A percentile compares a stretch with the other conserved stretches of the same genome.
These are phyloP conservation scores for Penicillium roqueforti DNA, from an alignment of 495 filamentous ascomycete genomes.

Conservation along the genomic window DNA sequence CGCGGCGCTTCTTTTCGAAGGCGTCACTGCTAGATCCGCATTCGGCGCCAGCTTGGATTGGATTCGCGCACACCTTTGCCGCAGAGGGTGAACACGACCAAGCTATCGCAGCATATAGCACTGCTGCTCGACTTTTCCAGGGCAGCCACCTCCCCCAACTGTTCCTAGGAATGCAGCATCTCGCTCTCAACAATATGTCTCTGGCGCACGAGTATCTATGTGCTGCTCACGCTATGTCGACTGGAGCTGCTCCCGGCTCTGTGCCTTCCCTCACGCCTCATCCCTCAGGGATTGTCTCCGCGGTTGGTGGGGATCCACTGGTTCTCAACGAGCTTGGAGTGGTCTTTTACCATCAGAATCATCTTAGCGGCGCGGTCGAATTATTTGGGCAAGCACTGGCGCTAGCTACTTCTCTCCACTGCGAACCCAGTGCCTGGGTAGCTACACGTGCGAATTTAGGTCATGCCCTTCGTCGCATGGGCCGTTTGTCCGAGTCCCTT, in stretches of 20 bases:
- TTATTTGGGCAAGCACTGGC: constrained; percentile 71
- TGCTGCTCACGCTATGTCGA: constrained; percentile 71
- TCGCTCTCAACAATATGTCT: constrained; percentile 90
- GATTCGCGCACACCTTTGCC: constrained; percentile 99
- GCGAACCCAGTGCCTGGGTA: constrained; percentile 79
- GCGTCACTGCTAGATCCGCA: constrained; percentile 95
- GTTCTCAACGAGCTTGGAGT: constrained; percentile 95
- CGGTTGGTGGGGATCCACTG: constrained; percentile 64
- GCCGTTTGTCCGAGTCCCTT: constrained; percentile 67
- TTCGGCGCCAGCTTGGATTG: constrained; percentile 97
- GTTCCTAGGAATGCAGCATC: constrained; percentile 97
- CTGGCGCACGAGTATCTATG: constrained; percentile 94
- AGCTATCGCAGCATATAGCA: constrained; percentile 96
- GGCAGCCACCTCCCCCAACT: constrained; percentile 95
- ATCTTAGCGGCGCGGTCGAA: constrained; percentile 63
- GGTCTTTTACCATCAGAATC: constrained; percentile 87
- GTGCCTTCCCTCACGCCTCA: constrained; percentile 24
- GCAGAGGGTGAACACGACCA: constrained; percentile 99
- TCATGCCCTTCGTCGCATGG: constrained; percentile 74
- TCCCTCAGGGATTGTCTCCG: constrained; percentile 51
- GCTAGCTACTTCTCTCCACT: constrained; percentile 74
- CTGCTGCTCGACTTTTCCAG: constrained; percentile 91
- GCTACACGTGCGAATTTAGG: constrained; percentile 84
- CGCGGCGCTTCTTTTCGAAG: constrained; percentile 93
- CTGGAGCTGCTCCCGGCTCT: constrained; percentile 46